phyloP scores from a whole-genome alignment of 108 stramenopile species.

The Epithemia pelagica region DNA sequence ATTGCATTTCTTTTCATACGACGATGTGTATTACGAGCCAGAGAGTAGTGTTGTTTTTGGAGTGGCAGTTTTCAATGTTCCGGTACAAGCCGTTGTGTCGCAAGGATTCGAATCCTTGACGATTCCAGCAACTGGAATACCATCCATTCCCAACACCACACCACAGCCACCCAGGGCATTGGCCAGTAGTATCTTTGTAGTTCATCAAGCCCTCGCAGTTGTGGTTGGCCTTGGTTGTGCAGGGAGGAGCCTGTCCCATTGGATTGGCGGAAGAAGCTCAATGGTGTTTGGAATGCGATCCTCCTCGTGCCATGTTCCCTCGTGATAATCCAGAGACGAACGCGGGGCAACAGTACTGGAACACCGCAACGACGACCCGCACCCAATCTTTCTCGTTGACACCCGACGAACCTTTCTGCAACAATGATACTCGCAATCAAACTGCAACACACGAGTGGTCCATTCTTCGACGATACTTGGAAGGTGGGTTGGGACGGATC shows the following conservation, averaged over 20 bases:
- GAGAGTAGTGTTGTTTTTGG: slow-evolving; percentile 31
- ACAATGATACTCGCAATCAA: neutral
- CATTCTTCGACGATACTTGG: slow-evolving; percentile 34
- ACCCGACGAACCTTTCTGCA: no score
- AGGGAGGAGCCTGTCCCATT: slow-evolving; percentile 30
- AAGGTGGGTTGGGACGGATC: slow-evolving; percentile 14
- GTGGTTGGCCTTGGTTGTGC: slow-evolving; percentile 38
- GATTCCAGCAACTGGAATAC: no score
- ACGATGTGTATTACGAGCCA: no score
- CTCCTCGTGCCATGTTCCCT: slow-evolving; percentile 5
- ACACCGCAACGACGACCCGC: slow-evolving; percentile 18
- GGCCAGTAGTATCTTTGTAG: slow-evolving; percentile 16
- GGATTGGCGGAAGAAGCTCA: slow-evolving; percentile 18
- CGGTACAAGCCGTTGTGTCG: slow-evolving; percentile 34
- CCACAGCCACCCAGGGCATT: neutral
- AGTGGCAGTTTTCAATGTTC: slow-evolving; percentile 34
- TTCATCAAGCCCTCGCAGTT: slow-evolving; percentile 21
- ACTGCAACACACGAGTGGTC: slow-evolving; percentile 19
- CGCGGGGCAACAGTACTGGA: slow-evolving; percentile 20
- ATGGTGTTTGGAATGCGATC: slow-evolving; percentile 8
- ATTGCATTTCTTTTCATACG: neutral
- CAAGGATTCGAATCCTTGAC: slow-evolving; percentile 37
- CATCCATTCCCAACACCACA: slow-evolving; percentile 4
- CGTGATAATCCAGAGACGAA: slow-evolving; percentile 13
- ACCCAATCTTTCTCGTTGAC: no score